Evolutionary conservation across 345 rosid genomes (phyloP).

Genomic region (Eucalyptus regnans): DNA sequence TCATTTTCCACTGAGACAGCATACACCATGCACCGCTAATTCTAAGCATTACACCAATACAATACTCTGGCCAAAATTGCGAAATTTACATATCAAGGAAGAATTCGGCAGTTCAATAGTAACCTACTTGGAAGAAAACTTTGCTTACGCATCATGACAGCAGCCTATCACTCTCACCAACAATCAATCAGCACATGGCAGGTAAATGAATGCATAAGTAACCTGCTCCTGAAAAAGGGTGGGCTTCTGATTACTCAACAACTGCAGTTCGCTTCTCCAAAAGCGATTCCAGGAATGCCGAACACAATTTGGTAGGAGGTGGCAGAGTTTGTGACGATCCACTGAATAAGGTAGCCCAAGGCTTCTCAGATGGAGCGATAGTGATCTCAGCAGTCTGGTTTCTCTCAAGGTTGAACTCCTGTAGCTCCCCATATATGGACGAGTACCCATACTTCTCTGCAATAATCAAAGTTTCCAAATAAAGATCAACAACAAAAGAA

Average conservation of each 20-base stretch:
- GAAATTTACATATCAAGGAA: not conserved
- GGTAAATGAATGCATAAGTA: not conserved
- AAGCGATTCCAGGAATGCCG: constrained; percentile 56
- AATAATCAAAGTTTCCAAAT: not conserved
- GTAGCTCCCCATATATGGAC: constrained; percentile 68
- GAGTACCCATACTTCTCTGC: constrained; percentile 53
- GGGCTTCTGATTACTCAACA: constrained; percentile 20
- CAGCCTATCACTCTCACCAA: not conserved
- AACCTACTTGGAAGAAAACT: not conserved
- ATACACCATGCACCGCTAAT: not conserved
- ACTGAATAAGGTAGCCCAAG: constrained; percentile 77
- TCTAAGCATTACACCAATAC: not conserved
- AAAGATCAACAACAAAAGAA: not conserved
- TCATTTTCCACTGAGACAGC: not conserved
- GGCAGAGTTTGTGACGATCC: constrained; percentile 83
- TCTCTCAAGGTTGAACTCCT: constrained; percentile 31
- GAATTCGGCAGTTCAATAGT: not conserved
- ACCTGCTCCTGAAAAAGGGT: not conserved
- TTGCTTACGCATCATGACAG: not conserved
- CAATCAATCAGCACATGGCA: not conserved
- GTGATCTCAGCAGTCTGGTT: constrained; percentile 13
- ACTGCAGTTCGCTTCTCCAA: constrained; percentile 56
- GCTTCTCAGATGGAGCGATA: constrained; percentile 48
- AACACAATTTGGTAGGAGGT: constrained; percentile 67
- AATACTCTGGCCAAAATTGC: not conserved